phyloP scores from a whole-genome alignment of 306 rosid genomes.

The barrel medic (Medicago truncatula) region MtrunA17r5.0-ANR NC_053046.1:39602501-39603000 shows the following conservation, averaged over 20 bases:
- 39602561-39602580: conserved; percentile 76
- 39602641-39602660: conserved; percentile 42
- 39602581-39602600: conserved; percentile 64
- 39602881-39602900: conserved; percentile 61
- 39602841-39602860: conserved; percentile 63
- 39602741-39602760: conserved; percentile 64
- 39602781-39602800: conserved; percentile 73
- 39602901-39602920: conserved; percentile 67
- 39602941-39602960: conserved; percentile 56
- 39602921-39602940: conserved; percentile 55
- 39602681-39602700: conserved; percentile 67
- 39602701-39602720: conserved; percentile 53
- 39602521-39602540: conserved; percentile 57
- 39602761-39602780: conserved; percentile 66
- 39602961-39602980: conserved; percentile 57
- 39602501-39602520: conserved; percentile 53
- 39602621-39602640: conserved; percentile 54
- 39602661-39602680: conserved; percentile 55
- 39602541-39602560: conserved; percentile 68
- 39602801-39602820: conserved; percentile 48
- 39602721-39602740: conserved; percentile 55
- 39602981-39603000: conserved; percentile 31
- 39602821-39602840: conserved; percentile 60
- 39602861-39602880: conserved; percentile 65
- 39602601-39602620: conserved; percentile 55